Evolutionary conservation across 306 rosid genomes (phyloP).

Genomic region (Medicago lupulina): DNA sequence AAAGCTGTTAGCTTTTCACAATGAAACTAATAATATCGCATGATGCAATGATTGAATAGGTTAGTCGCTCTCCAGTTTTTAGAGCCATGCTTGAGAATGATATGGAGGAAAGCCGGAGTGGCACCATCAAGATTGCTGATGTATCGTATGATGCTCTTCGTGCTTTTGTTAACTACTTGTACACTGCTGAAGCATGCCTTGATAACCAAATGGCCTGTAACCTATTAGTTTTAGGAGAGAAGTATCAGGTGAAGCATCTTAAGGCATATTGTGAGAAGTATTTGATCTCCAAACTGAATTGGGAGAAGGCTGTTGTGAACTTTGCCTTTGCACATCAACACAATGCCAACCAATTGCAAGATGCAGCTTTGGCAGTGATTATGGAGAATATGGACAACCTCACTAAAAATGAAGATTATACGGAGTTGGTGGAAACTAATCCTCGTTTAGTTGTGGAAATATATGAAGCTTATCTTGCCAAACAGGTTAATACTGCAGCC

Average conservation of each 20-base stretch:
- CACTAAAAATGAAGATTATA: slow-evolving; percentile 64
- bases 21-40: slow-evolving; percentile 31
- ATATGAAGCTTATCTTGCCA: slow-evolving; percentile 73
- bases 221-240: slow-evolving; percentile 73
- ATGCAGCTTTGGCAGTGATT: slow-evolving; percentile 66
- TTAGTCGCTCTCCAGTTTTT: slow-evolving; percentile 83
- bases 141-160: slow-evolving; percentile 75
- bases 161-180: slow-evolving; percentile 72
- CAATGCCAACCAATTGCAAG: slow-evolving; percentile 65
- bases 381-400: slow-evolving; percentile 71
- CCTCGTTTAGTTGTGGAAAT: slow-evolving; percentile 81
- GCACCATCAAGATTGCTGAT: slow-evolving; percentile 76
- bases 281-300: slow-evolving; percentile 64
- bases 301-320: slow-evolving; percentile 66
- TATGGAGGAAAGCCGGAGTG: slow-evolving; percentile 84
- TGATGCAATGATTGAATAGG: slow-evolving; percentile 46
- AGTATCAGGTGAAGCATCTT: slow-evolving; percentile 81
- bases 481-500: slow-evolving; percentile 74
- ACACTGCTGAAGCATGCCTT: slow-evolving; percentile 78
- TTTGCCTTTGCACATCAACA: slow-evolving; percentile 77
- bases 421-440: slow-evolving; percentile 67
- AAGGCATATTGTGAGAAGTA: slow-evolving; percentile 74
- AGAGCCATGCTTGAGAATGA: slow-evolving; percentile 87
- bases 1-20: not conserved
- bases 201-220: slow-evolving; percentile 77